Evolutionary conservation across 257 asterid genomes (phyloP), one percentile per base, ranked within the genome.

Genomic region (Euphrasia confusa): DNA sequence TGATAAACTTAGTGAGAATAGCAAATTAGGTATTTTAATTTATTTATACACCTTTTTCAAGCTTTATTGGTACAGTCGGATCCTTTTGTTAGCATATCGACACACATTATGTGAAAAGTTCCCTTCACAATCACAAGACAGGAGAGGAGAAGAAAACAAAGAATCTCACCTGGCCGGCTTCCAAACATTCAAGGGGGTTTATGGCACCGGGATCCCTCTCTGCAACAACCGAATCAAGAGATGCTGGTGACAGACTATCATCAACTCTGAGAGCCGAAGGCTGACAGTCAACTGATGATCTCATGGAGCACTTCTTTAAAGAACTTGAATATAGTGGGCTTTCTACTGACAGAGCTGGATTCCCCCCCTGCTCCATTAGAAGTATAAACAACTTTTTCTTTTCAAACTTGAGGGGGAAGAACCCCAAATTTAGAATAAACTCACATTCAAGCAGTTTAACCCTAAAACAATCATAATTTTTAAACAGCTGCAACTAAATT

Each of bases 141-240:
- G 15, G 58, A 39, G 24, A 50, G 12, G 33, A 59, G 11, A 60
- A 60, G 56, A 63, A 37, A 53, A 10, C 21, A 21, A 4, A 48
- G 35, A 53, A 65, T 56, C 40, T 65, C 54, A 85, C 90, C 84
- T 77, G 83, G 68, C 74, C 66, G 50, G 78, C 74, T 59, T 77
- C 84, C 77, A 85, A 77, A 63, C 83, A 75, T 42, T 74, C 90
- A 65, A 84, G 61, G 58, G 94, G 77, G 66, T 68, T 61, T 47
- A 83, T 68, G 67, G 84, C 81, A 24, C 80, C 73, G 65, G 74
- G 70, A 75, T 77, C 90, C 73, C 77, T 83, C 55, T 74, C 90
- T 53, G 83, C 82, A 68, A 79, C 86, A 68, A 83, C 84, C 42
- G 88, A 83, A 70, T 83, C 95, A 68, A 83, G 83, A 60, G 88